Base-by-base conservation (phyloP, 2,329 filamentous ascomycete species). In the Huntiella bhutanensis region DNA sequence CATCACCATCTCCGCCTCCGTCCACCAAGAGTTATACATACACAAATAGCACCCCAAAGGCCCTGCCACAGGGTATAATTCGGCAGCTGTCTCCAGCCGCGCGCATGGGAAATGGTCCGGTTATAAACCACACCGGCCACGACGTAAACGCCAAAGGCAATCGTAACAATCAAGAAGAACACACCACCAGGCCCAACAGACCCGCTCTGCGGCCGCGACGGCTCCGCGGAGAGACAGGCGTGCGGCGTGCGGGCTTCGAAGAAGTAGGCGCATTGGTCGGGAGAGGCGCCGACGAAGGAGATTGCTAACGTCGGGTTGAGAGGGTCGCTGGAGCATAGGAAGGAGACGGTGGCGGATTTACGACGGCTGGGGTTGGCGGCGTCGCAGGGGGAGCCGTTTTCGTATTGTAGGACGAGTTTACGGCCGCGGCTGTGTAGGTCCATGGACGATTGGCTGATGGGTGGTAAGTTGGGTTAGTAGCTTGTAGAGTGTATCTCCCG, bases 81-180 rank as follows among this genome's bases (percentile, higher is more conserved):
- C 45, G 91, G 91, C 54, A 95, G 66, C 61, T 98, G 91, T 54
- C 83, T 76, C 91, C 88, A 96, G 41, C 91, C 91, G 51, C 91
- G 73, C 55, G 93, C 86, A 60, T 98, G 84, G 63, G 87, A 80
- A 49, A 98, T 87, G 32, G 85, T 92, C 50, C 91, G 77, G 62
- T 95, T 88, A 67, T 96, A 98, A 52, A 94, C 86, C 55, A 93
- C 82, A 56, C 91, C 91, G 54, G 91, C 91, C 34, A 92, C 72
- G 47, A 94, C 67, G 62, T 98, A 98, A 16, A 91, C 91, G 7
- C 88, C 64, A 34, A 95, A 70, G 7, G 87, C 82, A 50, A 77
- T 71, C 50, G 70, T 66, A 53, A 75, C 73, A 59, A 98, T 96
- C 52, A 96, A 80, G 51, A 82, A 82, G 58, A 98, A 98, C 10